These are phyloP conservation scores for Westerdykella sp. DNA, from an alignment of 2,329 filamentous ascomycete species.

Conservation along the genomic window DNA sequence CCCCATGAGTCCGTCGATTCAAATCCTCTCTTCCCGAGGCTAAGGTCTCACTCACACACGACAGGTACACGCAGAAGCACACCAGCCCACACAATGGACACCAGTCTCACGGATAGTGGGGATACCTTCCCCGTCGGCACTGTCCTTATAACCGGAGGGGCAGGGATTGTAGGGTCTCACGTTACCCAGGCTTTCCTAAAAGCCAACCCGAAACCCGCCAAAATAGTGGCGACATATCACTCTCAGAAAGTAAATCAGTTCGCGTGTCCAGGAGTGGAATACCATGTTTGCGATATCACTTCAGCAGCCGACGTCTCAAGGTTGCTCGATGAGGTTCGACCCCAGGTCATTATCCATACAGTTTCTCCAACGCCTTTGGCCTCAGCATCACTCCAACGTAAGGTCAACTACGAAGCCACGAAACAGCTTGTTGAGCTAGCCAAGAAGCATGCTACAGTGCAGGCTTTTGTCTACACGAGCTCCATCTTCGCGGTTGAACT, in stretches of 20 bases:
- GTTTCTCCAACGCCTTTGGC: constrained; percentile 3
- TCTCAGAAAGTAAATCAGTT: neutral
- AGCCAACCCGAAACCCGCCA: no score
- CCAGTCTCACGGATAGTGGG: no score
- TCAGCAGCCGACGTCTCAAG: neutral
- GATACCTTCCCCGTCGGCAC: neutral
- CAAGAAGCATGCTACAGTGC: constrained; percentile 1
- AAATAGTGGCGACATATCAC: constrained; percentile 1
- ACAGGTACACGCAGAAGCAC: no score
- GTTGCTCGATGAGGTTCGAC: constrained; percentile 1
- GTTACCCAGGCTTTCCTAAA: constrained; percentile 2
- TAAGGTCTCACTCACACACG: no score
- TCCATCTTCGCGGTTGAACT: neutral
- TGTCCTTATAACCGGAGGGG: constrained; percentile 6
- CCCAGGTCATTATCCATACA: constrained; percentile 5
- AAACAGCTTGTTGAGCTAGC: constrained; percentile 3
- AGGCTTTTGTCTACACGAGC: constrained; percentile 4
- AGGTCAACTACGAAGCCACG: constrained; percentile 3
- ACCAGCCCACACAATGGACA: no score
- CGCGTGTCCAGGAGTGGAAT: neutral
- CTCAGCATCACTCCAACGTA: neutral
- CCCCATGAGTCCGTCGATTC: no score
- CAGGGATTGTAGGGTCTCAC: constrained; percentile 4
- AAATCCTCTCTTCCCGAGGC: no score
- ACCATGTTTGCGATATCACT: constrained; percentile 4